phyloP scores from a whole-genome alignment of 345 rosid genomes.

The Pugionium dolabratum region DNA sequence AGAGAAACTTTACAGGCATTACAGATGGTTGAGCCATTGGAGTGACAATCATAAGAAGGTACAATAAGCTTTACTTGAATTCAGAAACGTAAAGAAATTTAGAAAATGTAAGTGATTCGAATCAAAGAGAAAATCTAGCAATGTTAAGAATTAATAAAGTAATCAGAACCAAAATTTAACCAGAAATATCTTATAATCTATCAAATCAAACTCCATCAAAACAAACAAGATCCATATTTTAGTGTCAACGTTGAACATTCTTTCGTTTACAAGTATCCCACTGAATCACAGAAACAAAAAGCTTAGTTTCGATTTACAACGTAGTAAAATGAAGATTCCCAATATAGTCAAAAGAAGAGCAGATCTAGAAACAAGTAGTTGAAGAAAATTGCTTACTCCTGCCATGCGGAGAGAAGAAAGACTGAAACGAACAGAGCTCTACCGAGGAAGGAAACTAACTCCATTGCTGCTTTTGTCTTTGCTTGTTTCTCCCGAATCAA shows the following conservation, averaged over 20 bases:
- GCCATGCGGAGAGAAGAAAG: constrained; percentile 74
- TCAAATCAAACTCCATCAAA: neutral
- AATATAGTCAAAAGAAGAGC: constrained; percentile 3
- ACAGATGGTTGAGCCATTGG: neutral
- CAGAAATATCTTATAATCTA: too few species aligned
- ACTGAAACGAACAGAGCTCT: constrained; percentile 70
- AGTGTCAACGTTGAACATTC: neutral
- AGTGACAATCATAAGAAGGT: neutral
- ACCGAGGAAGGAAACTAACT: constrained; percentile 54
- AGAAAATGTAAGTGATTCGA: neutral
- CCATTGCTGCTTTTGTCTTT: constrained; percentile 29
- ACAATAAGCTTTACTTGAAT: neutral
- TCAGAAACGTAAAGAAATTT: too few species aligned
- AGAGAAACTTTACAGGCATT: neutral
- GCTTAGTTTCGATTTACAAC: neutral
- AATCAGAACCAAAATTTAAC: too few species aligned
- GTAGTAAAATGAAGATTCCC: neutral
- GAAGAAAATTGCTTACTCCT: constrained; percentile 50
- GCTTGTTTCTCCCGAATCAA: neutral
- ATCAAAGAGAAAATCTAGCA: neutral
- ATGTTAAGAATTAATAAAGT: too few species aligned
- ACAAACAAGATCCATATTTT: constrained; percentile 32
- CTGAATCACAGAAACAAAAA: neutral
- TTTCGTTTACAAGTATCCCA: neutral
- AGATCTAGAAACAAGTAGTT: constrained; percentile 35